Evolutionary conservation across 768 basidiomycete genomes (phyloP), one percentile per base, ranked within the genome.

Genomic region (Serpula lacrymans): DNA sequence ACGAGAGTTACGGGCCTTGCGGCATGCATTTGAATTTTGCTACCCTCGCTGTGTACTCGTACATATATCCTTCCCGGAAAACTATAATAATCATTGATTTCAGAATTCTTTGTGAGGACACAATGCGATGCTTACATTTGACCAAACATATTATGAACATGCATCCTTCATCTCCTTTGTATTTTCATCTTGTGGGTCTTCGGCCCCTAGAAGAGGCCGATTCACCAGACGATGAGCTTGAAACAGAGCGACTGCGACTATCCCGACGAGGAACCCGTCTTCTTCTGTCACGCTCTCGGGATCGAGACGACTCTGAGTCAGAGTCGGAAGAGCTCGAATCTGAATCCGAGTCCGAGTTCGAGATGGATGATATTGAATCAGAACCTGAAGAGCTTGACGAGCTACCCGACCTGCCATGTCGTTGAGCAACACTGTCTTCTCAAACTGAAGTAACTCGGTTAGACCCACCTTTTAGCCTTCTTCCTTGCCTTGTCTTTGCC

Each of bases 1-100:
- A 87, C 90, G 8, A 75, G 70, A 57, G 84, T 82, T 1, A 71
- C 74, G 9, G 68, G 71, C 25, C 57, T 68, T 21, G 35, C 32
- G 29, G 49, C 41, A 41, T 62, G 60, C 25, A 16, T 39, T 13
- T 59, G 23, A 57, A 4, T n/a, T 29, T 42, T 22, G 34, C 20
- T 37, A 43, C 23, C 35, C 18, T n/a, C n/a, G 25, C 30, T n/a
- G 12, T 32, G 22, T 26, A 37, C 38, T 42, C 24, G 32, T 54
- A 52, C 48, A 47, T 46, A 51, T 37, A 42, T 24, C 31, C 9
- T 37, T 30, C 18, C 45, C 22, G 44, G 42, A 23, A 39, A 39
- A 32, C 37, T 35, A 17, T 28, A 22, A 45, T 39, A 48, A 23
- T 43, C n/a, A n/a, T n/a, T n/a, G n/a, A n/a, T n/a, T n/a, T n/a